Evolutionary conservation across 495 filamentous ascomycete species (phyloP).

Genomic region (Viridothelium virens): DNA sequence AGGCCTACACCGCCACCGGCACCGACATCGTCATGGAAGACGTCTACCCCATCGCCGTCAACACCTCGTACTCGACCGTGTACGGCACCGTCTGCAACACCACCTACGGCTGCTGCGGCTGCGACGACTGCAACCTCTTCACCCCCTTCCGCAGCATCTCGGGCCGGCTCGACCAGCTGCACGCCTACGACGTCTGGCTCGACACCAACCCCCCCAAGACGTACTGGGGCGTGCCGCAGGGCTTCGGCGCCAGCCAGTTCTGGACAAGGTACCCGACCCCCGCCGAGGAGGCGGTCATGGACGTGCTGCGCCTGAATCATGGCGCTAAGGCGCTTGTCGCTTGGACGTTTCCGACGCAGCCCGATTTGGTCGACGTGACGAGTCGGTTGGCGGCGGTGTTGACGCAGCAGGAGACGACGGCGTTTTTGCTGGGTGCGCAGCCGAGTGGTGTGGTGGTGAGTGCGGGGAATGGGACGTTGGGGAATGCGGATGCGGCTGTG

Average conservation of each 20-base stretch:
- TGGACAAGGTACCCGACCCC: conserved; percentile 51
- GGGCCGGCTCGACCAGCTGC: conserved; percentile 44
- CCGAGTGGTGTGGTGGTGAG: conserved; percentile 15
- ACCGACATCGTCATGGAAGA: conserved; percentile 62
- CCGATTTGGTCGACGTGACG: conserved; percentile 38
- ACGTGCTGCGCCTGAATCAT: conserved; percentile 53
- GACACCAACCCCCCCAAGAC: conserved; percentile 40
- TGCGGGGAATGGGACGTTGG: conserved; percentile 18
- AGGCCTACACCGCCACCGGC: conserved; percentile 49
- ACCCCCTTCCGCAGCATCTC: conserved; percentile 47
- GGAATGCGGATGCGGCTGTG: conserved; percentile 17
- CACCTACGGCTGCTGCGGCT: conserved; percentile 65
- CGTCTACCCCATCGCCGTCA: conserved; percentile 57
- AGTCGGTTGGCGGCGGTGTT: conserved; percentile 42
- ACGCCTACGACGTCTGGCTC: conserved; percentile 39
- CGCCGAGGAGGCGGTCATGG: conserved; percentile 54
- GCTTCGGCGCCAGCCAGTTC: conserved; percentile 55
- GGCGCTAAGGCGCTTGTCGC: conserved; percentile 46
- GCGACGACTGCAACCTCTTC: conserved; percentile 55
- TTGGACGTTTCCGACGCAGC: conserved; percentile 49
- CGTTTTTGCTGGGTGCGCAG: conserved; percentile 38
- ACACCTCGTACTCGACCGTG: conserved; percentile 38
- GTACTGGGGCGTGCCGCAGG: conserved; percentile 55
- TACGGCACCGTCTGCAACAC: conserved; percentile 51
- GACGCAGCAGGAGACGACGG: conserved; percentile 32